Conservation (phyloP, 305 asterid genomes). For the Fraxinus velutina region DNA sequence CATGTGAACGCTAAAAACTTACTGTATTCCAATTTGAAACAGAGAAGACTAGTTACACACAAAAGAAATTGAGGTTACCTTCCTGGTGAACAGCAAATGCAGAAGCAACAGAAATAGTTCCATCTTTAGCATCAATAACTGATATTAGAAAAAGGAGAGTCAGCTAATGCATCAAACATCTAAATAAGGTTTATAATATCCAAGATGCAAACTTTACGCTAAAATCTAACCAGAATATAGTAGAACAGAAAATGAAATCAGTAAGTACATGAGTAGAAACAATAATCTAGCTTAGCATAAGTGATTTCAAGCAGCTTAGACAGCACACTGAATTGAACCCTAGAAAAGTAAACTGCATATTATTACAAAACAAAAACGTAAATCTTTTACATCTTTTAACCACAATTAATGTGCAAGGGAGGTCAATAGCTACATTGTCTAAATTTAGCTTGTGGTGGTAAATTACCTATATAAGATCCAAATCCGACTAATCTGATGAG, state of each 20-base stretch:
- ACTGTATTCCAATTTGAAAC: background rate
- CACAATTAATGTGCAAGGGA: background rate
- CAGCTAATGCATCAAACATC: constrained; percentile 11
- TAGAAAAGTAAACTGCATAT: background rate
- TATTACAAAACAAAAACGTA: background rate
- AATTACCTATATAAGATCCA: background rate
- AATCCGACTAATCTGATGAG: background rate
- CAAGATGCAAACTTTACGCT: constrained; percentile 11
- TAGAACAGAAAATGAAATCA: background rate
- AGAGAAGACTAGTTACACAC: background rate
- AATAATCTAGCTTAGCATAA: background rate
- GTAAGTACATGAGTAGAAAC: background rate
- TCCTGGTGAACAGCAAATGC: constrained; percentile 82
- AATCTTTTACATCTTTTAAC: background rate
- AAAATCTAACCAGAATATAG: background rate
- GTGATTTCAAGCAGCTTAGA: background rate
- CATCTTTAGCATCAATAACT: constrained; percentile 77
- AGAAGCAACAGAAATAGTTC: constrained; percentile 76
- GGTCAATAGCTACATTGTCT: background rate
- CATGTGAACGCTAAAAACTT: constrained; percentile 6
- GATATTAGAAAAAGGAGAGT: constrained; percentile 18
- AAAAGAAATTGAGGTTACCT: constrained; percentile 38
- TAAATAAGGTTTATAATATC: constrained; percentile 9
- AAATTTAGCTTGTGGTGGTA: background rate
- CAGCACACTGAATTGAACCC: background rate